Evolutionary conservation across 192 early-diverging fungal species (phyloP), one percentile per base, ranked within the genome.

Genomic region (Entomortierella beljakovae): DNA sequence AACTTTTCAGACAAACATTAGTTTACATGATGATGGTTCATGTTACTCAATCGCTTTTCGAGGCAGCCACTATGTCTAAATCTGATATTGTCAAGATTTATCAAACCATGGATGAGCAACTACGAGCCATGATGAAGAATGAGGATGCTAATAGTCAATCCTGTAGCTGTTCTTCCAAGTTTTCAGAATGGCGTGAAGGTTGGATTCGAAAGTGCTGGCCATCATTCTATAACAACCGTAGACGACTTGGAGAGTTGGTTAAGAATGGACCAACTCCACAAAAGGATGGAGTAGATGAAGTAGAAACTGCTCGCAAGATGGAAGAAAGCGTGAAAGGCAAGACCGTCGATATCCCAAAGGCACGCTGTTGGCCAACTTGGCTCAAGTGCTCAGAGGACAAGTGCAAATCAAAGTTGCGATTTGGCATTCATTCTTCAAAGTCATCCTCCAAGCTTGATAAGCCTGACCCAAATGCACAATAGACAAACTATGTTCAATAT

Each of bases 211-310:
- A 60, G 32, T 53, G 56, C 32, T 79, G 61, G 75, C 74, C 74
- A 18, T 77, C 74, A 18, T 69, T 59, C 37, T 77, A 69, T 56
- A 77, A 77, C 67, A 77, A 77, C 61, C 65, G 74, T 11, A 35
- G 51, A 25, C 74, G 74, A 3, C 25, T 77, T 5, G 31, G 25
- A 20, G 74, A 77, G 56, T 23, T 79, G 49, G 53, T 57, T 32
- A 64, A 70, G 23, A 51, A 63, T 51, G 48, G 25, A 34, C 61
- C 46, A 29, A 40, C 51, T 28, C 2, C 23, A 0, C 51, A 63
- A 29, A 57, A 51, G 33, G 23, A 58, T 20, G 71, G 59, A 48
- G 13, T 51, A 26, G 65, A 76, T 31, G 42, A 57, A 16, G 35
- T 58, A 1, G 59, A 68, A 48, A 64, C 61, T 23, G 64, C 59